Evolutionary conservation across 148 eudicot genomes (phyloP).

Genomic region (Fallopia convolvulus): DNA sequence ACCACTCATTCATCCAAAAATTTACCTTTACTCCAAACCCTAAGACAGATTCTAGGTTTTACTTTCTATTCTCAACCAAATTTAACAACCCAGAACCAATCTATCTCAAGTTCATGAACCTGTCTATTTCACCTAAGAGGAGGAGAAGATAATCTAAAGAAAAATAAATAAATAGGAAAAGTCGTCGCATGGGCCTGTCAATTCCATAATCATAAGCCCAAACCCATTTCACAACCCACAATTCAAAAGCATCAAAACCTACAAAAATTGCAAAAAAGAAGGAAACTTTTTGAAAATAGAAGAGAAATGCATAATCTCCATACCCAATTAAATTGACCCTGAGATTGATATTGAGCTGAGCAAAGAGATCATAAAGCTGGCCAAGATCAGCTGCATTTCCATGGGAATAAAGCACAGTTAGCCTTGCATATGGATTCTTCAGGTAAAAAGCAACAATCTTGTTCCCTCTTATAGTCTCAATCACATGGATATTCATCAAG

Average conservation of each 20-base stretch:
- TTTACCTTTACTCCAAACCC: neutral
- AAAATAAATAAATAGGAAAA: neutral
- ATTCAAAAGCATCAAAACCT: neutral
- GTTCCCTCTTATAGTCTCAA: constrained; percentile 71
- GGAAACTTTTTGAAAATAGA: neutral
- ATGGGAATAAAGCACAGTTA: constrained; percentile 84
- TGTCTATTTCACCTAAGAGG: neutral
- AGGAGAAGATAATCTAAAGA: no score
- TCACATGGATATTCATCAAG: constrained; percentile 49
- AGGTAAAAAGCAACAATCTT: constrained; percentile 81
- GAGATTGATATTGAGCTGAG: constrained; percentile 92
- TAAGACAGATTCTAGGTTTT: neutral
- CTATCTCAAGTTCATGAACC: neutral
- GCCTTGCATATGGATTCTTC: constrained; percentile 72
- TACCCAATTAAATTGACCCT: constrained; percentile 92
- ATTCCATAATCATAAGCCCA: constrained; percentile 1
- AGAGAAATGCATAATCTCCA: constrained; percentile 1
- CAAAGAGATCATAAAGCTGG: constrained; percentile 86
- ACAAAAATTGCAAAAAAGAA: neutral
- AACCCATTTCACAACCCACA: neutral
- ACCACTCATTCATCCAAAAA: neutral
- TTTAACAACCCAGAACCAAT: neutral
- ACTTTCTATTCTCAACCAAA: neutral
- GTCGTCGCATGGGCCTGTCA: constrained; percentile 1
- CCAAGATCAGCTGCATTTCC: constrained; percentile 99